phyloP scores from a whole-genome alignment of 352 stramenopile genomes.

The Pythium dissimile region DNA sequence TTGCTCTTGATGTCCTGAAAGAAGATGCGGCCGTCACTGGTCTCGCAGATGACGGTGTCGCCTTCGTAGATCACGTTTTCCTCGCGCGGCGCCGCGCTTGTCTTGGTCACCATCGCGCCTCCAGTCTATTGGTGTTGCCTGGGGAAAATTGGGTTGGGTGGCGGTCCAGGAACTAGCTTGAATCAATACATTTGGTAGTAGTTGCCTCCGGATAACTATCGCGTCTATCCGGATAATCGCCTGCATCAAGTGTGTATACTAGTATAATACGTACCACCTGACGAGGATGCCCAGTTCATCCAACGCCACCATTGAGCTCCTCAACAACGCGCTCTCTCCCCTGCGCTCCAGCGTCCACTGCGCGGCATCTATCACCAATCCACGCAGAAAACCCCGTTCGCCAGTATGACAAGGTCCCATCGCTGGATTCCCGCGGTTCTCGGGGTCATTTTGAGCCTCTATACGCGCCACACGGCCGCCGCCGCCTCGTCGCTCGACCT shows the following conservation, averaged over 20 bases:
- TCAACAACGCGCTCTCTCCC: not conserved
- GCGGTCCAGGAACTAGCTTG: not conserved
- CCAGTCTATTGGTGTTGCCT: not conserved
- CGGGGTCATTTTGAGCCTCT: slow-evolving; percentile 1
- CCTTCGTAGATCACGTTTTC: slow-evolving; percentile 82
- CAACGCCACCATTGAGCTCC: not conserved
- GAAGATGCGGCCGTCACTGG: slow-evolving; percentile 81
- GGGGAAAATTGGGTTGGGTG: slow-evolving; percentile 8
- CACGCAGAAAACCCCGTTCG: not conserved
- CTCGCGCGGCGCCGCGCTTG: slow-evolving; percentile 23
- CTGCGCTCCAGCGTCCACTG: not conserved
- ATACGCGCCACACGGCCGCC: not conserved
- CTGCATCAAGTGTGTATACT: too few relatives aligned
- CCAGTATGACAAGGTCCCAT: not conserved
- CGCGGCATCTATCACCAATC: not conserved
- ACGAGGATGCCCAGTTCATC: too few relatives aligned
- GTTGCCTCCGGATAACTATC: not conserved
- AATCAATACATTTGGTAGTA: slow-evolving; percentile 12
- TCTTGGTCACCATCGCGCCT: slow-evolving; percentile 6
- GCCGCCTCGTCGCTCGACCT: not conserved
- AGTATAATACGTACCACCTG: too few relatives aligned
- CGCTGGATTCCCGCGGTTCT: not conserved
- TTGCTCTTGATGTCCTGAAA: slow-evolving; percentile 74
- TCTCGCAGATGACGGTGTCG: slow-evolving; percentile 86
- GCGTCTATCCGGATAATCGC: slow-evolving; percentile 5